Conservation (phyloP, 768 basidiomycete species). For the Mycena vulgaris region DNA sequence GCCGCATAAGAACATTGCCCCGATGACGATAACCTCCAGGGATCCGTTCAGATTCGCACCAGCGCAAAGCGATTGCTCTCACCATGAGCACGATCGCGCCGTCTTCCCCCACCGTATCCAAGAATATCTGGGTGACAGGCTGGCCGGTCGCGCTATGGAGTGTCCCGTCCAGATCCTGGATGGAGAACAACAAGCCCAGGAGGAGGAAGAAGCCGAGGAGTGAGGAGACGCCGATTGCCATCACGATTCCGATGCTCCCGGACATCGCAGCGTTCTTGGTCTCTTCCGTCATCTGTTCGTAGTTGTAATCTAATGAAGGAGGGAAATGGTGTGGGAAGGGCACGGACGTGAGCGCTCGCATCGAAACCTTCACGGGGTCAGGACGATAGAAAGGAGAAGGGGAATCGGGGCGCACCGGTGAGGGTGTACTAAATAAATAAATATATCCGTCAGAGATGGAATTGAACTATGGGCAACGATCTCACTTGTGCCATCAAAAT, state of each 20-base stretch:
- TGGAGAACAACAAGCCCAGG: constrained; percentile 80
- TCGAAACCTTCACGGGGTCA: constrained; percentile 68
- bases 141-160: constrained; percentile 70
- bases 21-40: constrained; percentile 72
- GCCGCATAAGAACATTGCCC: constrained; percentile 83
- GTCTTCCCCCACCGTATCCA: constrained; percentile 81
- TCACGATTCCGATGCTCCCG: constrained; percentile 77
- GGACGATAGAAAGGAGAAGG: background rate
- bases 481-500: constrained; percentile 78
- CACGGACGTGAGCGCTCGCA: constrained; percentile 74
- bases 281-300: constrained; percentile 80
- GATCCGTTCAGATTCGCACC: background rate
- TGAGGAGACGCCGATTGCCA: constrained; percentile 81
- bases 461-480: background rate
- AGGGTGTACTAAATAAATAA: constrained; percentile 67
- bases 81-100: constrained; percentile 86
- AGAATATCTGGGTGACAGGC: constrained; percentile 85
- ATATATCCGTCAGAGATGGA: background rate
- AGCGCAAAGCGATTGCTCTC: constrained; percentile 15
- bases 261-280: constrained; percentile 79
- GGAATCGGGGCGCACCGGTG: constrained; percentile 60
- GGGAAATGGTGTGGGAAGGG: background rate
- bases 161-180: constrained; percentile 77
- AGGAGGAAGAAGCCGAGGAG: constrained; percentile 84
- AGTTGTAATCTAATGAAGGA: background rate